phyloP scores from a whole-genome alignment of 371 early-diverging fungal species.

The Zopfochytrium polystomum region DNA sequence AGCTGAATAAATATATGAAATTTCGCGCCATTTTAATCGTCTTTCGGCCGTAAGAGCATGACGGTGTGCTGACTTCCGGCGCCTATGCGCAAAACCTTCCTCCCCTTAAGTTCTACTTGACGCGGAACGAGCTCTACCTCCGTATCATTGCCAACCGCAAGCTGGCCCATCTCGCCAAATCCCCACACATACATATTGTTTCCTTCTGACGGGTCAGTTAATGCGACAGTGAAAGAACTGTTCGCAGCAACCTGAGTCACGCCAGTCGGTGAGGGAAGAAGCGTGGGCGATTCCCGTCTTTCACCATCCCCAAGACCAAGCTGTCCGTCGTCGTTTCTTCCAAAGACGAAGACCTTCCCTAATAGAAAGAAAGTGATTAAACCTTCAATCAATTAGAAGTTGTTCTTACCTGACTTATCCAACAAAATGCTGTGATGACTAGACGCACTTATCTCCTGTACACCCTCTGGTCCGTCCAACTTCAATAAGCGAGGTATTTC shows the following conservation, averaged over 20 bases:
- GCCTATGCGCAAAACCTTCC: slow-evolving; percentile 32
- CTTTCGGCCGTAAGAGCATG: slow-evolving; percentile 41
- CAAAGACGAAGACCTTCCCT: slow-evolving; percentile 76
- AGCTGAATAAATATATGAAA: too few species aligned
- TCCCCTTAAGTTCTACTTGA: slow-evolving; percentile 41
- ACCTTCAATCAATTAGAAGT: slow-evolving; percentile 1
- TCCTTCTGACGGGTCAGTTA: slow-evolving; percentile 17
- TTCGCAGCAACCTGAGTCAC: slow-evolving; percentile 18
- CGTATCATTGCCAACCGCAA: slow-evolving; percentile 33
- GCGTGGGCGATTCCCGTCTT: slow-evolving; percentile 5
- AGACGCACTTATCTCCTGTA: too few species aligned
- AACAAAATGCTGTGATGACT: slow-evolving; percentile 85
- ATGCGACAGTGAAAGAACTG: slow-evolving; percentile 23
- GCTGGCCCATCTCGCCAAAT: slow-evolving; percentile 49
- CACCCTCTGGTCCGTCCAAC: too few species aligned
- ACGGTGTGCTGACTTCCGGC: slow-evolving; percentile 53
- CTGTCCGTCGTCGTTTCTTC: slow-evolving; percentile 56
- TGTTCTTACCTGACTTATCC: slow-evolving; percentile 56
- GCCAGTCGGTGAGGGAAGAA: slow-evolving; percentile 17
- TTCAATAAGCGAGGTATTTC: slow-evolving; percentile 25
- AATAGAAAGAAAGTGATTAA: not conserved
- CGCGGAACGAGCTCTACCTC: slow-evolving; percentile 33
- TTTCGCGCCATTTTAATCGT: too few species aligned
- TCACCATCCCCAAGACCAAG: slow-evolving; percentile 31
- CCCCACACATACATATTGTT: slow-evolving; percentile 49